These are phyloP conservation scores for Xylariaceae sp. DNA, from an alignment of 2,329 filamentous ascomycete species.

Conservation along the genomic window DNA sequence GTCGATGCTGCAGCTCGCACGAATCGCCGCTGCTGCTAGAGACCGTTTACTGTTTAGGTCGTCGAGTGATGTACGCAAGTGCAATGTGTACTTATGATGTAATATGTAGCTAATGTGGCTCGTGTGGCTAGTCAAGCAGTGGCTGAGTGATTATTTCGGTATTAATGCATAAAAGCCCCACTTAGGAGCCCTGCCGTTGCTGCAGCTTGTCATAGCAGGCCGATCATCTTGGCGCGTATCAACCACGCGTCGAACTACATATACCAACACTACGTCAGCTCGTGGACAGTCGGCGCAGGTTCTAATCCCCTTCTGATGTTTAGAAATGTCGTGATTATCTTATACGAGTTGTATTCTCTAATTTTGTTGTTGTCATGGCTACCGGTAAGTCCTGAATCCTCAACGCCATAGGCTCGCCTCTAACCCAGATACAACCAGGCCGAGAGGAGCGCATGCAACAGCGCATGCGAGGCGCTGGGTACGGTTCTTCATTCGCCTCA, in stretches of 20 bases:
- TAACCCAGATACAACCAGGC: conserved; percentile 35
- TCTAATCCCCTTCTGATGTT: background rate
- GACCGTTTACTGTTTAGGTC: too few relatives aligned
- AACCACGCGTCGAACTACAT: conserved; percentile 11
- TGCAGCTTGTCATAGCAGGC: background rate
- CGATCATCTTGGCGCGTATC: conserved; percentile 13
- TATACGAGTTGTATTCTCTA: background rate
- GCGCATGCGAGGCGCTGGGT: conserved; percentile 63
- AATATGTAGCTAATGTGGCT: too few relatives aligned
- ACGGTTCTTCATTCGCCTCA: conserved; percentile 29
- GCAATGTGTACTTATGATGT: background rate
- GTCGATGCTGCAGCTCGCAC: too few relatives aligned
- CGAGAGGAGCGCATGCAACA: conserved; percentile 61
- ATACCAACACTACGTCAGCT: conserved; percentile 1
- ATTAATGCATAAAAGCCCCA: too few relatives aligned
- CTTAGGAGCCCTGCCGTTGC: background rate
- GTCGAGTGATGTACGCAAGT: too few relatives aligned
- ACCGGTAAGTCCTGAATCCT: conserved; percentile 30
- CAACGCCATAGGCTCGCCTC: conserved; percentile 3
- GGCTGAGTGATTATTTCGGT: too few relatives aligned
- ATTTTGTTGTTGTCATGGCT: conserved; percentile 29
- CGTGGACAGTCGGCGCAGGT: background rate
- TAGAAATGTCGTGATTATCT: conserved; percentile 1
- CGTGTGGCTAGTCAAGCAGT: too few relatives aligned
- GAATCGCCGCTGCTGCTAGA: too few relatives aligned